Base-by-base conservation (phyloP, 2,329 filamentous ascomycete genomes). In the Xylariaceae sp. region DNA sequence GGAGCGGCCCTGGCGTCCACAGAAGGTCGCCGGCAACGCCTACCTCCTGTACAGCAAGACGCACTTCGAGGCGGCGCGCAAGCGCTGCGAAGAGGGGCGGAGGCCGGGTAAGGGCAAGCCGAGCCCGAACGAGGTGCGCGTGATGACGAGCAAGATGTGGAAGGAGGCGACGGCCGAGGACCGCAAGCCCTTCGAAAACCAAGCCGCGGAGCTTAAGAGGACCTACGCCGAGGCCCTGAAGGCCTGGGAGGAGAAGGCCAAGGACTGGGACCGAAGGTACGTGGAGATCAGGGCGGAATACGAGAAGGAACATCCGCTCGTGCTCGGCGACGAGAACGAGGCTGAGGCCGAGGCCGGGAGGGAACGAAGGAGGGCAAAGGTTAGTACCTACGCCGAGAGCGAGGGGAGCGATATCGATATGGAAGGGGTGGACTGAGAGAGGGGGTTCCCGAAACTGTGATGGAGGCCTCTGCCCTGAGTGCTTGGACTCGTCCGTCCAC, bases 61-160 rank as follows among this genome's bases (percentile, higher is more conserved):
- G 3, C 82, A 89, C 66, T 89, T 86, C 67, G 87, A 91, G n/a
- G 73, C 74, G 20, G 85, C 84, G 7, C 79, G 83, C 52, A 76
- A 73, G 58, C 77, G 75, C 46, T 89, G 88, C 67, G 85, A 89
- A 59, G 84, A 87, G 50, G 84, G 82, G n/a, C 84, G 88, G 23
- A 81, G 82, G 52, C 78, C 82, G 2, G 81, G 84, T 29, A 88
- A 86, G 49, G 84, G 84, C 10, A 88, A 88, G 63, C 77, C 86
- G 0, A 80, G 84, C 43, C 86, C 88, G 6, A 96, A 91, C 66
- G 91, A 96, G 68, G 89, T 98, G 53, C 89, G 95, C 32, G 84
- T 87, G 48, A 91, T 92, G 71, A 85, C 95, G 9, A 93, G 93
- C 23, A 88, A 89, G 69, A 93, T 95, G 87, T 99, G 95, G 95